Percentiles rank a stretch among this genome's conserved stretches.
Evolutionary conservation across 73 alveolate species (phyloP).

Genomic region (Chromera velia): DNA sequence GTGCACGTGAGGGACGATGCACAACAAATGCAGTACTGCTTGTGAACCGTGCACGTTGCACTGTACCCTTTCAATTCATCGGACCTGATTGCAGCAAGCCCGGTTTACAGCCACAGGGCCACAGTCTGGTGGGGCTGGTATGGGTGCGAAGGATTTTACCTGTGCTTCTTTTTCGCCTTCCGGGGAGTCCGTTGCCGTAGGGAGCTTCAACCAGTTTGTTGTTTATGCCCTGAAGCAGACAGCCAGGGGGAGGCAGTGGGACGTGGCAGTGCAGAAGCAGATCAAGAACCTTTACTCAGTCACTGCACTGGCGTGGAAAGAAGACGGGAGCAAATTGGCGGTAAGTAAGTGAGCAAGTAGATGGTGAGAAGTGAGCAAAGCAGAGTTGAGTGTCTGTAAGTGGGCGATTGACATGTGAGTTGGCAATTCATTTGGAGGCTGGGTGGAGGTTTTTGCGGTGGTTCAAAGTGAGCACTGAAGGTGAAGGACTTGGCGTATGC

Average conservation of each 20-base stretch:
- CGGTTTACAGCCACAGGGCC: too few species aligned
- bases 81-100: too few species aligned
- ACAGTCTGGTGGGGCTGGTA: slow-evolving; percentile 53
- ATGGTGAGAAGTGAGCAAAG: background rate
- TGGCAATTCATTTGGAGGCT: too few species aligned
- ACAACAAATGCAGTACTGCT: too few species aligned
- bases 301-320: slow-evolving; percentile 97
- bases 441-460: too few species aligned
- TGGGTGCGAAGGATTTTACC: slow-evolving; percentile 90
- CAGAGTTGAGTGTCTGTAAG: too few species aligned
- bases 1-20: too few species aligned
- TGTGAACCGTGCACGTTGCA: too few species aligned
- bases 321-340: slow-evolving; percentile 91
- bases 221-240: slow-evolving; percentile 63
- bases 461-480: too few species aligned
- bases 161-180: slow-evolving; percentile 87
- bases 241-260: background rate
- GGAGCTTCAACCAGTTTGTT: slow-evolving; percentile 86
- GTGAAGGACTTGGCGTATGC: too few species aligned
- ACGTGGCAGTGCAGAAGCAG: slow-evolving; percentile 49
- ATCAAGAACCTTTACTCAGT: slow-evolving; percentile 93
- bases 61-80: too few species aligned
- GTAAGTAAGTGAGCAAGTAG: slow-evolving; percentile 23
- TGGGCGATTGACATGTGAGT: too few species aligned
- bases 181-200: slow-evolving; percentile 96